Conservation (phyloP, 768 basidiomycete species). For the Tephrocybe sp. region DNA sequence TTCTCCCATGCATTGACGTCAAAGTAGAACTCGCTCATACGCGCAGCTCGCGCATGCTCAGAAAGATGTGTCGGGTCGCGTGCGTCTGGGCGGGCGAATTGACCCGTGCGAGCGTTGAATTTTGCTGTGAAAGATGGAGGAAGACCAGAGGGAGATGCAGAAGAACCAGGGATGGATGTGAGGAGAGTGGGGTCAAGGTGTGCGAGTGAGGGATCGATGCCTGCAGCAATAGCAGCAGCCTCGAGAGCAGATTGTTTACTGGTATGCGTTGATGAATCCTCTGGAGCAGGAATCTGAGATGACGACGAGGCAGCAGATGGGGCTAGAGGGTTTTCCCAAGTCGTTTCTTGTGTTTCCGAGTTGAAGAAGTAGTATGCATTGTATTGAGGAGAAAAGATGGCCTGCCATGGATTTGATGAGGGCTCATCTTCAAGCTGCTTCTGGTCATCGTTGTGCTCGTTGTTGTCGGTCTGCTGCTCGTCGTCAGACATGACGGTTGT, state of each 20-base stretch:
- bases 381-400: constrained; percentile 73
- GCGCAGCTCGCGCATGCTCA: constrained; percentile 76
- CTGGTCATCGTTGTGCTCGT: background rate
- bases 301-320: constrained; percentile 21
- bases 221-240: constrained; percentile 70
- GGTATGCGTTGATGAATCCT: constrained; percentile 23
- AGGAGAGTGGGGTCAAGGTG: constrained; percentile 74
- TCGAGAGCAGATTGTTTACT: constrained; percentile 51
- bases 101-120: constrained; percentile 81
- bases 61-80: constrained; percentile 75
- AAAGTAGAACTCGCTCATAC: constrained; percentile 89
- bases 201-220: constrained; percentile 82
- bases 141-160: constrained; percentile 29
- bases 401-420: constrained; percentile 59
- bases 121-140: constrained; percentile 58
- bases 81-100: constrained; percentile 63
- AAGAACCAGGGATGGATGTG: constrained; percentile 22
- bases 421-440: background rate
- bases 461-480: background rate
- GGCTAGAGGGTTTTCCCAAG: constrained; percentile 75
- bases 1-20: constrained; percentile 80
- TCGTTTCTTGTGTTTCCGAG: constrained; percentile 70
- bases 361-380: constrained; percentile 89
- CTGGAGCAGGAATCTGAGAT: constrained; percentile 18
- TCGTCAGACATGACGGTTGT: background rate